Evolutionary conservation across 2,329 filamentous ascomycete species (phyloP).

Genomic region (Xylariaceae sp.): DNA sequence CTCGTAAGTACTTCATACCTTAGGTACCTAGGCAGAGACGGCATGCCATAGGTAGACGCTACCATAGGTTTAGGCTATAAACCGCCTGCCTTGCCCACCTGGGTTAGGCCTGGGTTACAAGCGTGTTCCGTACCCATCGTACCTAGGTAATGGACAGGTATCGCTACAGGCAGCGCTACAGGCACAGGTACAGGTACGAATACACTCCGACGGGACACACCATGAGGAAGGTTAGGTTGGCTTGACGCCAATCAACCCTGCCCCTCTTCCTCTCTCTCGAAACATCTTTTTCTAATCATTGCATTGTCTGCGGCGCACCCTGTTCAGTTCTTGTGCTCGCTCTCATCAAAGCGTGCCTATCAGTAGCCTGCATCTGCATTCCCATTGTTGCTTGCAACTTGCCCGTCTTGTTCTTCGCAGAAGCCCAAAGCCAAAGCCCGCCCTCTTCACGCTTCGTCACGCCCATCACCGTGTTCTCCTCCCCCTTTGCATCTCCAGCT

Average conservation of each 20-base stretch:
- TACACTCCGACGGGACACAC: neutral
- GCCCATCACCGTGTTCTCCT: neutral
- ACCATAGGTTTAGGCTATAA: too few species aligned
- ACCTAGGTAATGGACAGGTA: neutral
- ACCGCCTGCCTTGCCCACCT: too few species aligned
- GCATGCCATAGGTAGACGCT: too few species aligned
- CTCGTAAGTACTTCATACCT: too few species aligned
- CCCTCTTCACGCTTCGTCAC: neutral
- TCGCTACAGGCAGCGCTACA: neutral
- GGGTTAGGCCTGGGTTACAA: neutral
- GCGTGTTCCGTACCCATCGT: neutral
- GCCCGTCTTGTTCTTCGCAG: conserved; percentile 3
- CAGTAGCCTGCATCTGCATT: conserved; percentile 6
- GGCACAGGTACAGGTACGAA: neutral
- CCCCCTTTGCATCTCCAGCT: neutral
- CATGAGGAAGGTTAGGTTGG: conserved; percentile 8
- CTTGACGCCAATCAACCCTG: conserved; percentile 20
- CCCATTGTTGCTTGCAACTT: conserved; percentile 2
- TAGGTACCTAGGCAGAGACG: too few species aligned
- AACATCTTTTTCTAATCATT: conserved; percentile 14
- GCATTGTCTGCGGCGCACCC: conserved; percentile 4
- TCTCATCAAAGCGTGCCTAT: conserved; percentile 8
- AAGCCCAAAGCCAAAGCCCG: neutral
- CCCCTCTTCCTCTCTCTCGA: conserved; percentile 22
- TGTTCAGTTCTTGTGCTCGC: conserved; percentile 12